Base-by-base conservation (phyloP, 495 filamentous ascomycete species). In the Hypoxylon lenormandii region DNA sequence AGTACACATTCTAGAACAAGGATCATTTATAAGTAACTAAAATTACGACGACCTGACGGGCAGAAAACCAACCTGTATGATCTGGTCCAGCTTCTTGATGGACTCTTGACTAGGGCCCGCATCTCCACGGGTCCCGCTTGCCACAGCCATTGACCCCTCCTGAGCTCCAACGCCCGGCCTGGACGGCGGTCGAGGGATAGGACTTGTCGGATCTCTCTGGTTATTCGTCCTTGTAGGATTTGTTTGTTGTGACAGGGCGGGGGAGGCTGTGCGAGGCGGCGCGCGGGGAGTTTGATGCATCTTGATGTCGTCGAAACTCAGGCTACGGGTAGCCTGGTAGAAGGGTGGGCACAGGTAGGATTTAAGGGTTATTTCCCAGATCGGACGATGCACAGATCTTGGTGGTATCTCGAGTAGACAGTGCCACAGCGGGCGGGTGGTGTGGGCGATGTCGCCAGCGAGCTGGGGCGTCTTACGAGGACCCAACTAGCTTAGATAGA, bases 281-380 rank as follows among this genome's bases (percentile, higher is more conserved):
- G 89, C 86, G 72, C 92, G 87, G 66, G 91, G 89, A 80, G 91
- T 89, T 80, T 94, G 92, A 87, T 95, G 92, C 92, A 96, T 96
- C 49, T 58, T 69, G 33, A 49, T 62, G 67, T 63, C 36, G 67
- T 64, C 60, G 49, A 48, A 15, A 16, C 13, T 6, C 45, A 64
- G 64, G 45, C 47, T 66, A 62, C 50, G 54, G 23, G 7, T 37
- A 63, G 42, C 49, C 48, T 49, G 50, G 21, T 33, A 55, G 21
- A 36, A 47, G 12, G 42, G 54, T 4, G 48, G 30, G 37, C 40
- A 13, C 4, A 16, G 49, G 30, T 43, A 16, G 12, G 19, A n/a
- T 36, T 53, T 42, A 43, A 51, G 36, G 46, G 43, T 57, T 10
- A 58, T 48, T 54, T 18, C 19, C 52, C 18, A 11, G 54, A 62